Evolutionary conservation across 805 yeast species (phyloP).

Genomic region (Yamadazyma akitaensis): DNA sequence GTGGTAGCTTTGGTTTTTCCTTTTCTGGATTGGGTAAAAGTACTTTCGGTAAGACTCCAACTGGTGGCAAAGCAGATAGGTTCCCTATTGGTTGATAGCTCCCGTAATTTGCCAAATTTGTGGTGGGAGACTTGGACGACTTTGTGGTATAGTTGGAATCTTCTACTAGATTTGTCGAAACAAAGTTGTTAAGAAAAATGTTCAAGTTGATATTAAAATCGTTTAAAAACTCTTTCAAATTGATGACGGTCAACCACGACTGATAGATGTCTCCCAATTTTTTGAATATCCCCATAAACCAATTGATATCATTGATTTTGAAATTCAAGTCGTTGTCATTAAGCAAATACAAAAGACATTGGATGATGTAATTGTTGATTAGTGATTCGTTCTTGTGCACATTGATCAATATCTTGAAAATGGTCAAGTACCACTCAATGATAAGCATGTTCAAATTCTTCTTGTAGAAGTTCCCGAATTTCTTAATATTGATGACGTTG

Average conservation of each 20-base stretch:
- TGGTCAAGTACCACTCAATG: constrained; percentile 45
- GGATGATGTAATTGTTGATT: constrained; percentile 26
- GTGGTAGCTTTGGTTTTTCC: constrained; percentile 11
- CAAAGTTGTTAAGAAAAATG: constrained; percentile 6
- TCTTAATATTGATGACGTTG: constrained; percentile 16
- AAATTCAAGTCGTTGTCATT: constrained; percentile 11
- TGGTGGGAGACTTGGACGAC: neutral
- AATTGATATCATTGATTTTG: constrained; percentile 7
- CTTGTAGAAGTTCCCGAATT: constrained; percentile 24
- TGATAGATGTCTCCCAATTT: constrained; percentile 7
- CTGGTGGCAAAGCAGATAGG: neutral
- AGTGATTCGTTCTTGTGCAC: constrained; percentile 14
- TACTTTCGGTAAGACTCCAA: constrained; percentile 1
- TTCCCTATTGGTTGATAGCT: neutral
- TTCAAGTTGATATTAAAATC: constrained; percentile 8
- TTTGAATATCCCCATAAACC: constrained; percentile 10
- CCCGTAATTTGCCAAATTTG: neutral
- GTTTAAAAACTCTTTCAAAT: constrained; percentile 1
- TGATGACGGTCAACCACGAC: constrained; percentile 12
- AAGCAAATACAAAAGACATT: constrained; percentile 24
- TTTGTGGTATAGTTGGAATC: constrained; percentile 5
- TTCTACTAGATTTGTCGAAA: neutral
- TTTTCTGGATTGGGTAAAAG: constrained; percentile 8
- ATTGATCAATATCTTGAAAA: constrained; percentile 40
- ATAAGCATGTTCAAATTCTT: constrained; percentile 27